Base-by-base conservation (phyloP, 192 early-diverging fungal genomes). In the Kickxella alabastrina region DNA sequence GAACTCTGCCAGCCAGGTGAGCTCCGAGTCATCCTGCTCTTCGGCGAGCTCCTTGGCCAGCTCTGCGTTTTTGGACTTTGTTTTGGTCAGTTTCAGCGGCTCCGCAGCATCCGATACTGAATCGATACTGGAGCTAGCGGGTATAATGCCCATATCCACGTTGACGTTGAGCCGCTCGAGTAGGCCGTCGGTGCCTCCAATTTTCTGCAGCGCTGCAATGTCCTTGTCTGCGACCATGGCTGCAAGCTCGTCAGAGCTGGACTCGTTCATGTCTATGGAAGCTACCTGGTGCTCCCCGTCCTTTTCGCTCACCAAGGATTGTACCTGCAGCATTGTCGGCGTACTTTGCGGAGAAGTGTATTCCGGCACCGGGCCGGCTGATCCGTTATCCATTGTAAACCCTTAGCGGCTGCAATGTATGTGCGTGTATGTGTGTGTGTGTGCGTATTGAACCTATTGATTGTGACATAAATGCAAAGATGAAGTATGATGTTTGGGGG, bases 1-100 rank as follows among this genome's bases (percentile, higher is more conserved):
- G 28, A 77, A 70, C 22, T 77, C 74, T 23, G 49, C 59, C 6
- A 77, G 50, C 74, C 74, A 77, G 7, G 61, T 41, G 9, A 64
- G 42, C 6, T 48, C 38, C 17, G 25, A 37, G 43, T 48, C 43
- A 21, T 49, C 64, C 43, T 75, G 71, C 49, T 48, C 64, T 0
- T 44, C 52, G 13, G 71, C 71, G 45, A 68, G 56, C 35, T 56
- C 52, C 32, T 46, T 67, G 32, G 71, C 71, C 13, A 75, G 43
- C 26, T 63, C 62, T 3, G 31, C 35, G 12, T 46, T 51, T 27
- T 43, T 41, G 10, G 57, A 24, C 8, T 15, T 34, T 1, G 9
- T 13, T 10, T 6, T n/a, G 13, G 14, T 8, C 26, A 51, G 47
- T 29, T 41, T 50, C n/a, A 28, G 26, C 5, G 53, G 23, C 6